phyloP scores from a whole-genome alignment of 768 basidiomycete species.

The Tylopilus plumbeoviolaceoides region DNA sequence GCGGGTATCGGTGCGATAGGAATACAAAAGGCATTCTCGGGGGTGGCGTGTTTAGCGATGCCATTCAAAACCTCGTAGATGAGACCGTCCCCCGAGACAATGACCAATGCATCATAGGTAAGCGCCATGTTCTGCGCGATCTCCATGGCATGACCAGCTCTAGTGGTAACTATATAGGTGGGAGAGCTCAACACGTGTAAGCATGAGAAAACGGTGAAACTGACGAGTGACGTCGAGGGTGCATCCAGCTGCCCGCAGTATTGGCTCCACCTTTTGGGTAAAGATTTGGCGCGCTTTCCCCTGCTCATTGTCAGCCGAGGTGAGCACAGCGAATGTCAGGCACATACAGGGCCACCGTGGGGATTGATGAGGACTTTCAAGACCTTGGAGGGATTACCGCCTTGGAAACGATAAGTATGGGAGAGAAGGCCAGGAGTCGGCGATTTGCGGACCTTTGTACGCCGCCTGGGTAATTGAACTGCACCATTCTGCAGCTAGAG shows the following conservation, averaged over 20 bases:
- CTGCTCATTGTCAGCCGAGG: constrained; percentile 33
- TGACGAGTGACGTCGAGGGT: constrained; percentile 57
- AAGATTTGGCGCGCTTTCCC: constrained; percentile 58
- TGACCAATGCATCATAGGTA: constrained; percentile 65
- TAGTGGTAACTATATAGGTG: constrained; percentile 53
- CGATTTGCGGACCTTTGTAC: constrained; percentile 48
- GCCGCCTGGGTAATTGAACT: constrained; percentile 49
- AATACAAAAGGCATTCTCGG: constrained; percentile 55
- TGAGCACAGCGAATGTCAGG: not conserved
- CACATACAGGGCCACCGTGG: constrained; percentile 66
- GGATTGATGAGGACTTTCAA: constrained; percentile 79
- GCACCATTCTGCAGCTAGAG: constrained; percentile 47
- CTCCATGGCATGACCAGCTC: constrained; percentile 60
- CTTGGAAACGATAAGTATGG: constrained; percentile 27
- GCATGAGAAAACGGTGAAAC: constrained; percentile 22
- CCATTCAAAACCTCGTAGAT: constrained; percentile 85
- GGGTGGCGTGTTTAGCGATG: constrained; percentile 60
- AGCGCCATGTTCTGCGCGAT: constrained; percentile 54
- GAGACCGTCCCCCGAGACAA: constrained; percentile 82
- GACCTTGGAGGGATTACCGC: constrained; percentile 49
- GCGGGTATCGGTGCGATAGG: constrained; percentile 79
- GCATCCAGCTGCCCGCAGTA: constrained; percentile 66
- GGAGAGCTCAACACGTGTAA: not conserved
- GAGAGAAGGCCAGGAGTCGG: not conserved
- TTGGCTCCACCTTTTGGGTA: constrained; percentile 59